Evolutionary conservation across 352 stramenopile genomes (phyloP).

Genomic region (Globisporangium paddicum): DNA sequence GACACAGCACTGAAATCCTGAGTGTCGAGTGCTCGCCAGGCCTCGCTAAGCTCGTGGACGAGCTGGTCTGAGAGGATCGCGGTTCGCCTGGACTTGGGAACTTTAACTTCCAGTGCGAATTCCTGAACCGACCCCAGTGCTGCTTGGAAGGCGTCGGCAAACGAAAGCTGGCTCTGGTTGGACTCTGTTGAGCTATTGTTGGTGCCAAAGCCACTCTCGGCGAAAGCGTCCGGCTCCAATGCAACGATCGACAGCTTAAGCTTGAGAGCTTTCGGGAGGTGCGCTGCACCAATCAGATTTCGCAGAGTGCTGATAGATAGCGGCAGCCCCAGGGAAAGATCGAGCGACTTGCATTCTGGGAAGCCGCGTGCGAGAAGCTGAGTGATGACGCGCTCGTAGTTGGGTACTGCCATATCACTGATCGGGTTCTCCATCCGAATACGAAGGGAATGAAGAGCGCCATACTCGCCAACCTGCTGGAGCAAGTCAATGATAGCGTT

Average conservation of each 20-base stretch:
- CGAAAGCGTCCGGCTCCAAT: not conserved
- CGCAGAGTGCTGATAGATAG: constrained; percentile 16
- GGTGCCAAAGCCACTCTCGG: not conserved
- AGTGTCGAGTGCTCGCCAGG: constrained; percentile 17
- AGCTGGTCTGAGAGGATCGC: constrained; percentile 14
- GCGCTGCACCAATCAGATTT: constrained; percentile 14
- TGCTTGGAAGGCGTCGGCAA: constrained; percentile 4
- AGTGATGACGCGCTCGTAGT: constrained; percentile 18
- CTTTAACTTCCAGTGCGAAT: constrained; percentile 16
- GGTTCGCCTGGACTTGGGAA: constrained; percentile 1
- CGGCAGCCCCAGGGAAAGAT: constrained; percentile 23
- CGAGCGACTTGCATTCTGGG: constrained; percentile 34
- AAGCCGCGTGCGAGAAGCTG: constrained; percentile 42
- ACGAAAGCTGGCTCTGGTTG: not conserved
- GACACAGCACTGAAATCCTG: not conserved
- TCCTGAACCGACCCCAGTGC: constrained; percentile 8
- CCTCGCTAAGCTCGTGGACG: constrained; percentile 15
- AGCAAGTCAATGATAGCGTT: constrained; percentile 17
- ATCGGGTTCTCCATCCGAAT: constrained; percentile 18
- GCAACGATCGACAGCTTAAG: constrained; percentile 23
- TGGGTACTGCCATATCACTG: not conserved
- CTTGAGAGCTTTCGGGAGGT: constrained; percentile 14
- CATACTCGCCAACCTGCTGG: constrained; percentile 22
- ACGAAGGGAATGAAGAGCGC: constrained; percentile 14
- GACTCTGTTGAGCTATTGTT: not conserved